Conservation (phyloP, 2,329 filamentous ascomycete genomes). For the Colletotrichum filicis region DNA sequence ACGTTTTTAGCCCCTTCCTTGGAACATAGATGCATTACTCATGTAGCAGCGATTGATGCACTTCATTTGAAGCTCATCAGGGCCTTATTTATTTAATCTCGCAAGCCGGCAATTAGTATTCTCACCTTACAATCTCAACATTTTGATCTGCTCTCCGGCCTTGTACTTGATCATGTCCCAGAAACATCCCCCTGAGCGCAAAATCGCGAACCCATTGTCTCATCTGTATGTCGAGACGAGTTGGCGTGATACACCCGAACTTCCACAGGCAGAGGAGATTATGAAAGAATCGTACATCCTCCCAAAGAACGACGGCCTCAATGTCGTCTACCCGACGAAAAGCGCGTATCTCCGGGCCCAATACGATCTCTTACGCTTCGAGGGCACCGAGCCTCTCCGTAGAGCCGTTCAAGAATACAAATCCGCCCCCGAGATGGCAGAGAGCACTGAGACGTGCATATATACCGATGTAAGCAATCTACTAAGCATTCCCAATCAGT, state of each 20-base stretch:
- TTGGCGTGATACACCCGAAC: slow-evolving; percentile 54
- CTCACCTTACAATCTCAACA: background rate
- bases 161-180: background rate
- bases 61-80: background rate
- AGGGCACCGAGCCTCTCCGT: slow-evolving; percentile 76
- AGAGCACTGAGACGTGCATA: slow-evolving; percentile 68
- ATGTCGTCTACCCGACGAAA: slow-evolving; percentile 68
- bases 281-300: slow-evolving; percentile 45
- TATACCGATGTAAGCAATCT: slow-evolving; percentile 72
- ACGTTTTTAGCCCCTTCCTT: background rate
- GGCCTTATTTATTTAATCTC: background rate
- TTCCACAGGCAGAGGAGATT: slow-evolving; percentile 66
- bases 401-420: slow-evolving; percentile 70
- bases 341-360: slow-evolving; percentile 77
- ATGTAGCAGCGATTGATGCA: background rate
- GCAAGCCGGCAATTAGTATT: background rate
- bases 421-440: slow-evolving; percentile 62
- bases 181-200: background rate
- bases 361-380: slow-evolving; percentile 81
- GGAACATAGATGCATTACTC: background rate
- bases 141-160: background rate
- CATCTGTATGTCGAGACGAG: background rate
- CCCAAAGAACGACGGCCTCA: slow-evolving; percentile 63
- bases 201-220: too few species aligned
- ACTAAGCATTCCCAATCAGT: background rate